These are phyloP conservation scores for Cinnamomum micranthum DNA, from an alignment of 164 flowering plant species.

Conservation along the genomic window DNA sequence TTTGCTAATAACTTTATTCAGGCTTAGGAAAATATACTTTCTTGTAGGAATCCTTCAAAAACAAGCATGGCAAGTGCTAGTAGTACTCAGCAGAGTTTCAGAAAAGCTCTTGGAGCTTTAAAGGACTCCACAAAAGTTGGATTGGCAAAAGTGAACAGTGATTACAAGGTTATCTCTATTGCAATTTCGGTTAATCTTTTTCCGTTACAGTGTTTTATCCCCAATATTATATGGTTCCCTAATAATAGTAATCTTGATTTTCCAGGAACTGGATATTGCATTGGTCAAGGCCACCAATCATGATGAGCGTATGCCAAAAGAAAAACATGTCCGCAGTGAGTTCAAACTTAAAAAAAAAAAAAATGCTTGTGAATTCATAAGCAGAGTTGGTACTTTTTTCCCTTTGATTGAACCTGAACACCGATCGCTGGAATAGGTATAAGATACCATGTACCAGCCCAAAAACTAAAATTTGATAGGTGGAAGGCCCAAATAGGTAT, in stretches of 20 bases:
- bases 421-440: too few species aligned
- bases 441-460: too few species aligned
- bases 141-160: constrained; percentile 50
- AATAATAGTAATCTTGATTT: constrained; percentile 3
- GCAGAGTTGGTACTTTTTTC: too few species aligned
- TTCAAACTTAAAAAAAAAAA: neutral
- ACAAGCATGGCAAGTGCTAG: constrained; percentile 16
- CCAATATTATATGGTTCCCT: neutral
- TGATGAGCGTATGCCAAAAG: constrained; percentile 44
- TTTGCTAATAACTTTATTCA: neutral
- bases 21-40: neutral
- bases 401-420: too few species aligned
- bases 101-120: constrained; percentile 45
- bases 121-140: constrained; percentile 54
- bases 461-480: too few species aligned
- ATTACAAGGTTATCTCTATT: constrained; percentile 36
- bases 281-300: constrained; percentile 62
- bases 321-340: constrained; percentile 51
- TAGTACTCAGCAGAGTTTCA: constrained; percentile 26
- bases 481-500: too few species aligned
- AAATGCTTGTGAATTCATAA: too few species aligned
- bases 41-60: neutral
- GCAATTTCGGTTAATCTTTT: neutral
- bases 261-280: constrained; percentile 52
- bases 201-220: neutral